Evolutionary conservation across 208 protist species (phyloP).

Genomic region (Acanthamoeba divionensis): DNA sequence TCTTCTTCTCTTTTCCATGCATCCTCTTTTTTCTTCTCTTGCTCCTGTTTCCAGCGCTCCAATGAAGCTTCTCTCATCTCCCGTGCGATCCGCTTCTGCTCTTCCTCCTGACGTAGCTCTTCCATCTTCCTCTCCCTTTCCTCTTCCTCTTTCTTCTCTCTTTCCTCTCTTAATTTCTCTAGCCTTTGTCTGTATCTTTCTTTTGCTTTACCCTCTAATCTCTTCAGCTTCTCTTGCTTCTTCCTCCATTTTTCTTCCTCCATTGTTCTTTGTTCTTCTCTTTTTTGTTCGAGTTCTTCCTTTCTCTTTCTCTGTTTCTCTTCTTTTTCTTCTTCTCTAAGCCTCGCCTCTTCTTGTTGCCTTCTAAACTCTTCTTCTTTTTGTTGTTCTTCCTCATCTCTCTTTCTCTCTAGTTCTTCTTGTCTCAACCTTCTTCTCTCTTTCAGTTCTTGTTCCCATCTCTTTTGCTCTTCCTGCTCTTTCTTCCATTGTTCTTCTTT

Average conservation of each 20-base stretch:
- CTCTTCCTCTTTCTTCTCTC: not conserved
- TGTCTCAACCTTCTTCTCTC: not conserved
- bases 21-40: not conserved
- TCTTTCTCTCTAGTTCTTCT: slow-evolving; percentile 37
- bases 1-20: not conserved
- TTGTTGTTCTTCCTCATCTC: not conserved
- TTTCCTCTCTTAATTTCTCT: slow-evolving; percentile 33
- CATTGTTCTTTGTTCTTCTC: not conserved
- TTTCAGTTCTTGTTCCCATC: not conserved
- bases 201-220: slow-evolving; percentile 21
- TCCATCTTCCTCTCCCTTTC: not conserved
- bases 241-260: not conserved
- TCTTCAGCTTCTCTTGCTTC: slow-evolving; percentile 38
- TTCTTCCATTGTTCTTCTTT: slow-evolving; percentile 1
- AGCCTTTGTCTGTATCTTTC: slow-evolving; percentile 2
- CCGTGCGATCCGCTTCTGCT: too few relatives aligned
- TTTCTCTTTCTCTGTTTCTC: not conserved
- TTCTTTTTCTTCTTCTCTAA: not conserved
- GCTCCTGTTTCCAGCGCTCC: not conserved
- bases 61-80: too few relatives aligned
- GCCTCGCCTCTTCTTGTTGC: not conserved
- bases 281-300: not conserved
- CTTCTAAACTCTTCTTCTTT: not conserved
- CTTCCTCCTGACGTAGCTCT: not conserved
- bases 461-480: not conserved